phyloP scores from a whole-genome alignment of 306 rosid species.

The Rosa chinensis region DNA sequence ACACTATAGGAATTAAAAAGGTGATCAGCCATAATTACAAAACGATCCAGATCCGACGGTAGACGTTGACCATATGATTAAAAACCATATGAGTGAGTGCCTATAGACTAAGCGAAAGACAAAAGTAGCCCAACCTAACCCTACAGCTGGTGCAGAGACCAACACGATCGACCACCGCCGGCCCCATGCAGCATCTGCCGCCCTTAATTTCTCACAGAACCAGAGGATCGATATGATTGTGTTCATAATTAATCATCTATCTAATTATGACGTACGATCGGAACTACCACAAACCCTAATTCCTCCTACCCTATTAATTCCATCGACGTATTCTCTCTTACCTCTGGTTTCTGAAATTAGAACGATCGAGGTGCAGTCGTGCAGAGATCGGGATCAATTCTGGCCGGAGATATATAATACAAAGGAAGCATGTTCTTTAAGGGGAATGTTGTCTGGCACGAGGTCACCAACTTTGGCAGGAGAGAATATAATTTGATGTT shows the following conservation, averaged over 20 bases:
- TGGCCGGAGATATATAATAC: not conserved
- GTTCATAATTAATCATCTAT: conserved; percentile 1
- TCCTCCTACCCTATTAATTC: not conserved
- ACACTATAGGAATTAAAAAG: not conserved
- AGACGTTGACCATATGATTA: conserved; percentile 14
- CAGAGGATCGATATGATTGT: conserved; percentile 15
- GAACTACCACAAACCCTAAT: conserved; percentile 13
- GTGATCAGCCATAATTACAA: conserved; percentile 15
- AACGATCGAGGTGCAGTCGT: not conserved
- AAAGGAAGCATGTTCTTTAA: conserved; percentile 50
- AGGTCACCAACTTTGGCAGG: conserved; percentile 27
- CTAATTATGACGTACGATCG: conserved; percentile 12
- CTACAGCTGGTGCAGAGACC: conserved; percentile 27
- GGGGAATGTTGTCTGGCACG: conserved; percentile 75
- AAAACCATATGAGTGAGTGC: not conserved
- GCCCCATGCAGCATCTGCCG: conserved; percentile 20
- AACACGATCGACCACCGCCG: conserved; percentile 3
- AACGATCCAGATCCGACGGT: conserved; percentile 20
- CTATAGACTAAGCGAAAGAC: not conserved
- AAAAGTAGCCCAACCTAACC: conserved; percentile 23
- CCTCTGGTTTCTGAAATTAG: not conserved
- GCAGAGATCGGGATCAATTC: not conserved
- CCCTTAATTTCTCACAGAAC: conserved; percentile 12
- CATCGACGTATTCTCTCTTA: not conserved
- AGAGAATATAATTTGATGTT: not conserved